Base-by-base conservation (phyloP, 208 protist genomes). In the Trypanosoma theileri region DNA sequence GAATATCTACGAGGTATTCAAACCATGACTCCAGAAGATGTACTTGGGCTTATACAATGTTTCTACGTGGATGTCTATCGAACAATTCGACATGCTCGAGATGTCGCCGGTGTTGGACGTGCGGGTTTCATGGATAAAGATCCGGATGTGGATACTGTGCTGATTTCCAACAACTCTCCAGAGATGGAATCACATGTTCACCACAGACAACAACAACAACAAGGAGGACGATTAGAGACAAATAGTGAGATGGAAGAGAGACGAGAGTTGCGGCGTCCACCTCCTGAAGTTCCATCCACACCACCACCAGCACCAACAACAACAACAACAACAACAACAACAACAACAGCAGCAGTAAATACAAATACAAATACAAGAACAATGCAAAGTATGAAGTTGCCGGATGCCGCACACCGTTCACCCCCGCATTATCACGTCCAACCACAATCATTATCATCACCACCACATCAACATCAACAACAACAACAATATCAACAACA, bases 31-130 rank as follows among this genome's bases (percentile, higher is more conserved):
- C 82, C 85, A 8, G 83, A 86, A 40, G 88, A 94, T 55, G 77
- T 91, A 28, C 73, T 81, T 4, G 79, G 71, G 26, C 79, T 94
- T 13, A 77, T 68, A 64, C 82, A 89, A 73, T 94, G 88, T 64
- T 86, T 94, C 60, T 88, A 91, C 75, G 70, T 89, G 19, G 88
- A 93, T 59, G 54, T 84, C 12, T 85, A 93, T 68, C 80, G 81
- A 51, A 55, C 71, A 21, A 80, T 93, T 54, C 84, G 84, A 16
- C 62, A 77, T 53, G 60, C 62, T 19, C 69, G 88, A 28, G 71
- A 70, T 22, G 40, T 58, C 3, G 58, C 65, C 0, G 81, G 85
- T 14, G 45, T 91, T 46, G 79, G 75, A 35, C 77, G 77, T 22
- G 62, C 66, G 1, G 80, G 79, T n/a, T 93, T 93, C 54, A 67